phyloP scores from a whole-genome alignment of 805 yeast genomes.

The Metschnikowia reukaufii region DNA sequence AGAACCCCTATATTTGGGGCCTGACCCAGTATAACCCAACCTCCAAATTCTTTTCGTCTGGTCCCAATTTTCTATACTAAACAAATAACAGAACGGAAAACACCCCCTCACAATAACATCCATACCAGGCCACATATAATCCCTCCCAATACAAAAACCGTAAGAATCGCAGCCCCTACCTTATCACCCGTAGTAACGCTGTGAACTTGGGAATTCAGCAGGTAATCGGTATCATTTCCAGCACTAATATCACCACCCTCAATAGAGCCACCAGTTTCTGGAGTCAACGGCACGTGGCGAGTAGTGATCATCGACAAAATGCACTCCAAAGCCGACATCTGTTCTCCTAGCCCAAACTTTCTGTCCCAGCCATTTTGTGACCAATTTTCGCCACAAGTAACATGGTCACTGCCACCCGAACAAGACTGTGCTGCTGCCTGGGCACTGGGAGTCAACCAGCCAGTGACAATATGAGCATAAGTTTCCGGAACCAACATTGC shows the following conservation, averaged over 20 bases:
- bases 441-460: constrained; percentile 46
- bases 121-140: constrained; percentile 70
- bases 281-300: constrained; percentile 28
- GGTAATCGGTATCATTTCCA: constrained; percentile 22
- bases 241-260: constrained; percentile 28
- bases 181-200: constrained; percentile 50
- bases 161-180: constrained; percentile 89
- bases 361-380: constrained; percentile 59
- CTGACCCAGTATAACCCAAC: no score
- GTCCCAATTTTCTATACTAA: no score
- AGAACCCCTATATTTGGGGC: no score
- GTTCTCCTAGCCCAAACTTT: constrained; percentile 73
- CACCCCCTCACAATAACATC: constrained; percentile 56
- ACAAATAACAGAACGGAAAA: background rate
- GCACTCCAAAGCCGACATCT: constrained; percentile 69
- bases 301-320: constrained; percentile 30
- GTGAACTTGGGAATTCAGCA: constrained; percentile 42
- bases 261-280: constrained; percentile 18
- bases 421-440: constrained; percentile 69
- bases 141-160: constrained; percentile 66
- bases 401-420: constrained; percentile 78
- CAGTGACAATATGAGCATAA: constrained; percentile 34
- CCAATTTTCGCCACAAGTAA: constrained; percentile 81
- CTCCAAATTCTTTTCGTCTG: background rate
- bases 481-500: constrained; percentile 54